phyloP scores from a whole-genome alignment of 2,329 filamentous ascomycete genomes.

The Cladophialophora exuberans region DNA sequence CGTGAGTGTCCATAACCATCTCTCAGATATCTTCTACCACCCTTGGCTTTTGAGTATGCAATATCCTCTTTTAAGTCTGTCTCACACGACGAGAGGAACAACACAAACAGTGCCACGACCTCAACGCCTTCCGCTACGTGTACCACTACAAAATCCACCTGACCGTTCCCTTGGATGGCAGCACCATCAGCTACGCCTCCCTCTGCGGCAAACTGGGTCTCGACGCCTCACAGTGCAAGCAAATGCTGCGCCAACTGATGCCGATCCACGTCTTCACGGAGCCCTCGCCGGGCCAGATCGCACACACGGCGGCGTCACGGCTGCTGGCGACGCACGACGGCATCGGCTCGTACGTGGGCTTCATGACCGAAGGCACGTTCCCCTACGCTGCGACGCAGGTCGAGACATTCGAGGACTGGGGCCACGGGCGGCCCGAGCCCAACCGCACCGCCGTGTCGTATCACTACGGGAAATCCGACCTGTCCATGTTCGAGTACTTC shows the following conservation, averaged over 20 bases:
- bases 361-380: conserved; percentile 20
- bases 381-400: conserved; percentile 28
- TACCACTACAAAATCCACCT: conserved; percentile 20
- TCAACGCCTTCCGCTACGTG: conserved; percentile 30
- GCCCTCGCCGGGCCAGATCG: conserved; percentile 19
- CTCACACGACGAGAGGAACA: neutral
- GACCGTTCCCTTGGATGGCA: conserved; percentile 21
- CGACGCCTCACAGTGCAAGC: conserved; percentile 21
- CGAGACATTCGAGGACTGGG: conserved; percentile 35
- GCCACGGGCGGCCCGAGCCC: conserved; percentile 27
- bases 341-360: conserved; percentile 20
- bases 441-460: conserved; percentile 37
- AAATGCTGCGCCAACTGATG: conserved; percentile 30
- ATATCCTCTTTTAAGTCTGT: neutral
- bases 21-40: neutral
- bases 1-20: conserved; percentile 10
- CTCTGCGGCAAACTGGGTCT: conserved; percentile 17
- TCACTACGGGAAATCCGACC: conserved; percentile 35
- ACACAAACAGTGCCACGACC: conserved; percentile 23
- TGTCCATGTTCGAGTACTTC: conserved; percentile 39
- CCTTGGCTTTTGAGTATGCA: neutral
- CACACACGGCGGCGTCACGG: conserved; percentile 28
- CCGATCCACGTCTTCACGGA: conserved; percentile 27
- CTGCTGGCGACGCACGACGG: conserved; percentile 22
- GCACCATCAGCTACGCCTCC: conserved; percentile 25